A percentile compares a stretch with the other conserved stretches of the same genome.
Conservation (phyloP, 441 rosid genomes). For the Erysimum cheiri region DNA sequence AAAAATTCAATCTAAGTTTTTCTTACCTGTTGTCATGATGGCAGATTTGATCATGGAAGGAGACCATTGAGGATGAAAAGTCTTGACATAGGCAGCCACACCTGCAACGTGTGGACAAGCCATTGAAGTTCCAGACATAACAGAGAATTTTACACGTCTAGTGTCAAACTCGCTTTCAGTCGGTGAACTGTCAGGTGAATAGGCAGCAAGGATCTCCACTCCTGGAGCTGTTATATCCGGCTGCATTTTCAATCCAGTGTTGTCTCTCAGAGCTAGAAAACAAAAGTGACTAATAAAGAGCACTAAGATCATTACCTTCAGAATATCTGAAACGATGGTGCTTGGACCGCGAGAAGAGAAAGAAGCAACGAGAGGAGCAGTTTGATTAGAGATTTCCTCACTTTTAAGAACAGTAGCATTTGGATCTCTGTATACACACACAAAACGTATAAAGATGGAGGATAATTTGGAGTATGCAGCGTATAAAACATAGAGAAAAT, state of each 20-base stretch:
- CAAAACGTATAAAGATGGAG: background rate
- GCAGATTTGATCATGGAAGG: conserved; percentile 68
- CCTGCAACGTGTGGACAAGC: conserved; percentile 63
- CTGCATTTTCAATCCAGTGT: conserved; percentile 32
- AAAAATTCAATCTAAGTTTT: background rate
- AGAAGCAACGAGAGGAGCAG: conserved; percentile 28
- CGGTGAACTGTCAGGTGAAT: conserved; percentile 38
- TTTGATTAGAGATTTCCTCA: conserved; percentile 25
- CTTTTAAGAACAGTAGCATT: conserved; percentile 32
- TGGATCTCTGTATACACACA: conserved; percentile 20
- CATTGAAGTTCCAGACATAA: conserved; percentile 60
- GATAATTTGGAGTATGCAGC: background rate
- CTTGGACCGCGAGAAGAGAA: conserved; percentile 44
- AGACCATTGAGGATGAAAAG: conserved; percentile 59
- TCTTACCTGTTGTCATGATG: conserved; percentile 64
- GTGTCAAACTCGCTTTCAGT: background rate
- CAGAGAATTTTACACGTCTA: conserved; percentile 39
- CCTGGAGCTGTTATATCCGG: conserved; percentile 60
- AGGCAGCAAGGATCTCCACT: conserved; percentile 54
- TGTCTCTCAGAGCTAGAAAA: background rate
- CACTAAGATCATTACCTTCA: conserved; percentile 34
- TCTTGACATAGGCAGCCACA: conserved; percentile 56
- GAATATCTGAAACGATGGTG: conserved; percentile 26
- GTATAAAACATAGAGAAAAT: conserved; percentile 3
- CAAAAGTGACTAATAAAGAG: background rate